Evolutionary conservation across 164 flowering plant species (phyloP), one percentile per base, ranked within the genome.

Genomic region (Nymphaea colorata): DNA sequence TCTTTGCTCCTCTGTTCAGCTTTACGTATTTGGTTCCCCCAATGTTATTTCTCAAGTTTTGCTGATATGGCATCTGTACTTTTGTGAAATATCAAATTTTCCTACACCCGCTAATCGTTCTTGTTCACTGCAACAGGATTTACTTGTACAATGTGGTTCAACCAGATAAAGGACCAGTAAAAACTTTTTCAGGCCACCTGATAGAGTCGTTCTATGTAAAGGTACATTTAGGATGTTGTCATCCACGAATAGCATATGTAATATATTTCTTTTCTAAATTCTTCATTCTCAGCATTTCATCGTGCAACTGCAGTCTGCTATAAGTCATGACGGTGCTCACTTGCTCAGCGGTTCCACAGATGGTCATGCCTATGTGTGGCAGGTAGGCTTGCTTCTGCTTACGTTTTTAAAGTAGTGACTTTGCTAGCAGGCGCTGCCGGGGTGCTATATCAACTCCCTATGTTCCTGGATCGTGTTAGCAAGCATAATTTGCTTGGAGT

Each of bases 301-400:
- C 62, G 41, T 63, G 17, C 44, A 51, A 64, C 70, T 76, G 70
- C 90, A 94, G 99, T 78, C 98, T 14, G 76, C 81, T 43, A 86
- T 94, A 41, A 90, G 98, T 74, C 97, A 94, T 18, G 98, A 92
- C 81, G 99, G 84, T 64, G 70, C 83, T 73, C 84, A 88, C 67
- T 79, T 92, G 53, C 85, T 95, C 43, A 76, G 97, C 79, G 99
- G 99, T 61, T 95, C 99, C 6, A 87, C 90, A 76, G 93, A 95
- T 80, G 97, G 93, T 66, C 81, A 84, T 72, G 96, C 89, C 61
- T 87, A 84, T 83, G 69, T 95, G 67, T 95, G 99, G 99, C 87
- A 89, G 97, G 98, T 15, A 41, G 43, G 61, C 3, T 69, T 63
- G 44, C 42, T 15, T 61, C 44, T 55, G 15, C 12, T 44, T 25